phyloP scores from a whole-genome alignment of 2,329 filamentous ascomycete genomes.

The Chaetomium strumarium region DNA sequence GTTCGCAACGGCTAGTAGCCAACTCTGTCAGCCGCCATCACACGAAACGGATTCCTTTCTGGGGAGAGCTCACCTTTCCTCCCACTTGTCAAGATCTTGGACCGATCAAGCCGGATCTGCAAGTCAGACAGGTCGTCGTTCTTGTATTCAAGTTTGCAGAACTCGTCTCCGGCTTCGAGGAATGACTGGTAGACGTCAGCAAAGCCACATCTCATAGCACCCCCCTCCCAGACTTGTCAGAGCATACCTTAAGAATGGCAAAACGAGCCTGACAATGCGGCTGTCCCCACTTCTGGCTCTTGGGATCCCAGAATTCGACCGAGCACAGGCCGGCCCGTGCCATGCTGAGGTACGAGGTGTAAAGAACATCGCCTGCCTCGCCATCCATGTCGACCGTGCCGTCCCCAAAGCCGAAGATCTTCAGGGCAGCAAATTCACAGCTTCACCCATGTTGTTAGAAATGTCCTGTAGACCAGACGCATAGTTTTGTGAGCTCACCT shows the following conservation, averaged over 20 bases:
- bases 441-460: slow-evolving; percentile 32
- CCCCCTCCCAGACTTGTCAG: background rate
- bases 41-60: background rate
- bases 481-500: slow-evolving; percentile 18
- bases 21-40: slow-evolving; percentile 1
- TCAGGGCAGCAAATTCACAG: slow-evolving; percentile 81
- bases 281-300: slow-evolving; percentile 86
- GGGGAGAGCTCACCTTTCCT: slow-evolving; percentile 49
- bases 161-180: slow-evolving; percentile 77
- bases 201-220: background rate
- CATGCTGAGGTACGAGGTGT: slow-evolving; percentile 86
- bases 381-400: slow-evolving; percentile 65
- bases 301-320: slow-evolving; percentile 92
- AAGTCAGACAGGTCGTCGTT: slow-evolving; percentile 72
- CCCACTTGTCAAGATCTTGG: slow-evolving; percentile 78
- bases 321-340: slow-evolving; percentile 84
- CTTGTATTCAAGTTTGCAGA: slow-evolving; percentile 73
- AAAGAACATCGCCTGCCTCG: slow-evolving; percentile 81
- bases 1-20: slow-evolving; percentile 60
- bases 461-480: background rate
- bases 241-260: slow-evolving; percentile 61
- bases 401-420: slow-evolving; percentile 88
- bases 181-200: slow-evolving; percentile 51
- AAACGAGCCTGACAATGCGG: slow-evolving; percentile 88
- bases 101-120: slow-evolving; percentile 74